Evolutionary conservation across 1,139 yeast species (phyloP).

Genomic region (Kurtzmaniella quercitrusa): DNA sequence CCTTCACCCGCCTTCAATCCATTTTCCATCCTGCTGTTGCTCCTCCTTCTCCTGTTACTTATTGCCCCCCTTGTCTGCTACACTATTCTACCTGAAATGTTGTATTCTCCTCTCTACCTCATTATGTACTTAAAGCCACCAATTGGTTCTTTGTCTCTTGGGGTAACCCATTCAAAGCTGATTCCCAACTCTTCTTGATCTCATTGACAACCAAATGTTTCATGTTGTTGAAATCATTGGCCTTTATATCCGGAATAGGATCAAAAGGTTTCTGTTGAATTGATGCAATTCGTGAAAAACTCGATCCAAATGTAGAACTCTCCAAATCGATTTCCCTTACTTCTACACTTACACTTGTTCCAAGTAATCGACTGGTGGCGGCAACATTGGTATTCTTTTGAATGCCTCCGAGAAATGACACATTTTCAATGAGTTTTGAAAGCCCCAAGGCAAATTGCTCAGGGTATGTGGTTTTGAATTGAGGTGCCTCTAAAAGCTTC

Average conservation of each 20-base stretch:
- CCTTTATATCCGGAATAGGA: conserved; percentile 51
- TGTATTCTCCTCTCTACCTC: not conserved
- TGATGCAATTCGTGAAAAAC: conserved; percentile 68
- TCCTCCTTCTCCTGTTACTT: too few relatives aligned
- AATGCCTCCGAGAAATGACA: not conserved
- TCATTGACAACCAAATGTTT: conserved; percentile 25
- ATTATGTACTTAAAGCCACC: conserved; percentile 6
- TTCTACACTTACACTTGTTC: conserved; percentile 17
- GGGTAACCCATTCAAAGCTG: conserved; percentile 29
- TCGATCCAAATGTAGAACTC: conserved; percentile 76
- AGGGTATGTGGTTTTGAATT: conserved; percentile 10
- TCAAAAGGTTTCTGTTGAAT: conserved; percentile 62
- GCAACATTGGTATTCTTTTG: not conserved
- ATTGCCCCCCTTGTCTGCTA: too few relatives aligned
- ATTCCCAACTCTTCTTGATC: conserved; percentile 21
- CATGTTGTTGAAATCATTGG: conserved; percentile 31
- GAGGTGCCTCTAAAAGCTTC: conserved; percentile 36
- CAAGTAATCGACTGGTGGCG: conserved; percentile 22
- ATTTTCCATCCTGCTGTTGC: too few relatives aligned
- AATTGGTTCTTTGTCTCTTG: conserved; percentile 17
- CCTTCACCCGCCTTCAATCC: too few relatives aligned
- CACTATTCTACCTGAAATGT: not conserved
- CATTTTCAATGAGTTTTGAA: conserved; percentile 2
- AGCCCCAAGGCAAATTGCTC: conserved; percentile 5
- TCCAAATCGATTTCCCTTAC: conserved; percentile 57